Conservation (phyloP, 176 grass and related monocot species). For the Puya raimondii region DNA sequence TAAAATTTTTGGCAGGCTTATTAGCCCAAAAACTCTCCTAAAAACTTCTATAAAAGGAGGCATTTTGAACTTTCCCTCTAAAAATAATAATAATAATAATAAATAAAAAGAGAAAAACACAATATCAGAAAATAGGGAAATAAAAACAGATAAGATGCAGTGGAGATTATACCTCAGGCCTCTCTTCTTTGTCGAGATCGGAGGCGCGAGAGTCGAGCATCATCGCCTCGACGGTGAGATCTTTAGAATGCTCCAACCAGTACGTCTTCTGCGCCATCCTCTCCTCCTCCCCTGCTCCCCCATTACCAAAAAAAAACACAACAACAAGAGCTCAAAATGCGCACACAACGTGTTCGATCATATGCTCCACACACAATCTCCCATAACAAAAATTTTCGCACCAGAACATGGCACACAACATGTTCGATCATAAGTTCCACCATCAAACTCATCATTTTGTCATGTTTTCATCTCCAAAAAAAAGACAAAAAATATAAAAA, state of each 20-base stretch:
- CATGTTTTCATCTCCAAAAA: neutral
- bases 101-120: neutral
- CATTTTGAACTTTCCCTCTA: too few species aligned
- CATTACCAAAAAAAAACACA: conserved; percentile 17
- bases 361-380: neutral
- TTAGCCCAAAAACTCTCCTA: too few species aligned
- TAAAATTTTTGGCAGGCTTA: too few species aligned
- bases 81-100: too few species aligned
- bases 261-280: conserved; percentile 78
- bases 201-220: conserved; percentile 92
- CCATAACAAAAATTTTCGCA: neutral
- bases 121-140: neutral
- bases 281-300: conserved; percentile 34
- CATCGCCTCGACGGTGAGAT: conserved; percentile 97
- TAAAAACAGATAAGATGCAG: neutral
- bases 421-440: conserved; percentile 18
- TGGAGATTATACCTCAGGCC: conserved; percentile 62
- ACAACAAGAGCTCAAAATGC: neutral
- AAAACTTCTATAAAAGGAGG: too few species aligned
- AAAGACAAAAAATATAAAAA: neutral
- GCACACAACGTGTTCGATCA: neutral
- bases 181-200: conserved; percentile 90
- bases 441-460: neutral
- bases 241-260: conserved; percentile 92
- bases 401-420: conserved; percentile 14